Percentiles rank a stretch among this genome's conserved stretches.
phyloP scores from a whole-genome alignment of 345 rosid species.

The Corchorus capsularis region DNA sequence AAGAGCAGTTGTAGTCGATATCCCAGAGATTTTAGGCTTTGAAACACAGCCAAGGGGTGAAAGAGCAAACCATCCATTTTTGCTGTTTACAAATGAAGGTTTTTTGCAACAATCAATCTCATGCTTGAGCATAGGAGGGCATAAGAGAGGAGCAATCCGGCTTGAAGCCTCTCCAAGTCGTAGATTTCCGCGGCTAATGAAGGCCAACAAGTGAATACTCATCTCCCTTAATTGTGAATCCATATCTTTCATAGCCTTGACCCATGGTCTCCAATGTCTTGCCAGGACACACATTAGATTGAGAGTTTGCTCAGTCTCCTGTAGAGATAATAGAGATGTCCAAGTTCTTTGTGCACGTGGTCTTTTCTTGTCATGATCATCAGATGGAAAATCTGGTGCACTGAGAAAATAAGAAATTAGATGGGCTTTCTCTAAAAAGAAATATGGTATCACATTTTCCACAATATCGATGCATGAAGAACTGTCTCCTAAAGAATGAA shows the following conservation, averaged over 20 bases:
- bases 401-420: slow-evolving; percentile 64
- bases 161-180: slow-evolving; percentile 57
- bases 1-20: slow-evolving; percentile 50
- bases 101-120: slow-evolving; percentile 66
- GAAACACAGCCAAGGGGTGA: slow-evolving; percentile 61
- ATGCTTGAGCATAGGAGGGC: slow-evolving; percentile 64
- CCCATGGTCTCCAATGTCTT: slow-evolving; percentile 71
- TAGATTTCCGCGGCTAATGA: slow-evolving; percentile 75
- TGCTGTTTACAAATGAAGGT: slow-evolving; percentile 60
- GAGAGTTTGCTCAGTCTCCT: slow-evolving; percentile 86
- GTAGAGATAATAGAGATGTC: slow-evolving; percentile 66
- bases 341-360: slow-evolving; percentile 55
- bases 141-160: slow-evolving; percentile 48
- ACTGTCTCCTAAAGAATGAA: slow-evolving; percentile 67
- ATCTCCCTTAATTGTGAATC: slow-evolving; percentile 81
- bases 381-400: slow-evolving; percentile 74
- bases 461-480: slow-evolving; percentile 45
- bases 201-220: slow-evolving; percentile 82
- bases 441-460: slow-evolving; percentile 65
- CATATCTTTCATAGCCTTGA: slow-evolving; percentile 67
- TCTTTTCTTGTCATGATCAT: slow-evolving; percentile 66
- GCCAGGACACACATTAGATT: slow-evolving; percentile 74
- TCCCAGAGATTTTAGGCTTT: slow-evolving; percentile 43
- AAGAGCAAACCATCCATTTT: slow-evolving; percentile 84
- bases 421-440: slow-evolving; percentile 70